Evolutionary conservation across 805 yeast genomes (phyloP).

Genomic region (Limtongozyma cylindracea): DNA sequence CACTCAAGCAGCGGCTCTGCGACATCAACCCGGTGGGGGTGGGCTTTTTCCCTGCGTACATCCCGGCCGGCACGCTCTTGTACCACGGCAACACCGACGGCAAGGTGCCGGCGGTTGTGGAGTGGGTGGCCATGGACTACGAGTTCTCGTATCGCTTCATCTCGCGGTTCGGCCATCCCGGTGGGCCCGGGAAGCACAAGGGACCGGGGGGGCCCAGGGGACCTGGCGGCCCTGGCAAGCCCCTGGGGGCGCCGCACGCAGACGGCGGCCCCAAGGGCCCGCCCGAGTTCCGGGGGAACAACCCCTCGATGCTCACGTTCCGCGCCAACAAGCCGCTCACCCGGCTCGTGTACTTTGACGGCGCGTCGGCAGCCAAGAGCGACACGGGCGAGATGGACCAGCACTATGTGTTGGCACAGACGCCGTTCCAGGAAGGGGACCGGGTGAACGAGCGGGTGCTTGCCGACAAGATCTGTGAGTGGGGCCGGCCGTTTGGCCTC

Average conservation of each 20-base stretch:
- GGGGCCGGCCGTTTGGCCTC: constrained; percentile 26
- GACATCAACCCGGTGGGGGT: constrained; percentile 31
- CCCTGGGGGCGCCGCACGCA: no score
- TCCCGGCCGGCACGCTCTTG: constrained; percentile 30
- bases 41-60: constrained; percentile 28
- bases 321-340: constrained; percentile 18
- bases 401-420: constrained; percentile 5
- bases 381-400: constrained; percentile 35
- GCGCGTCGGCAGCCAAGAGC: constrained; percentile 43
- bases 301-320: constrained; percentile 15
- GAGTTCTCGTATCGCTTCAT: constrained; percentile 32
- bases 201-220: no score
- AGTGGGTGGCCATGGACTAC: constrained; percentile 42
- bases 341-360: constrained; percentile 27
- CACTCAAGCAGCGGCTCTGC: constrained; percentile 21
- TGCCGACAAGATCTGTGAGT: constrained; percentile 24
- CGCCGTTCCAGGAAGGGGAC: constrained; percentile 5
- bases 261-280: no score
- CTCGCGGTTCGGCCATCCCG: no score
- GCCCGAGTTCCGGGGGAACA: no score
- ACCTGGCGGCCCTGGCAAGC: no score
- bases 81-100: constrained; percentile 24
- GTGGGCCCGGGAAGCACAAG: no score
- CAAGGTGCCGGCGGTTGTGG: constrained; percentile 17
- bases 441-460: constrained; percentile 13